Evolutionary conservation across 768 basidiomycete genomes (phyloP).

Genomic region (Mrakia frigida): DNA sequence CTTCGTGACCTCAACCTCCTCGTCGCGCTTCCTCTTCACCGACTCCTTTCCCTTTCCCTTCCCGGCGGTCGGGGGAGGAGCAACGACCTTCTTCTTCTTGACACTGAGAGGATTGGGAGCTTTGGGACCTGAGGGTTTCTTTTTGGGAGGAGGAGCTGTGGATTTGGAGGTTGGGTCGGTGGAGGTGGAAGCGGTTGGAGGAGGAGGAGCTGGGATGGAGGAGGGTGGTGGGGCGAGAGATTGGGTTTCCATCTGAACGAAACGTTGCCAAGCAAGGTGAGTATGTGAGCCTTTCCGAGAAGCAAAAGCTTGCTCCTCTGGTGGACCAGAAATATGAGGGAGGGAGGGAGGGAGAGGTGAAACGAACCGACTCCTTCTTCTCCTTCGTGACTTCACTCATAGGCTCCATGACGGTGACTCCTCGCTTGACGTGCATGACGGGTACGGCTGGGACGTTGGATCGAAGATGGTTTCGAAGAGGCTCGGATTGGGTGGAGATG

Average conservation of each 20-base stretch:
- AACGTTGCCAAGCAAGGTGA: neutral
- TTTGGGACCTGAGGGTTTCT: constrained; percentile 65
- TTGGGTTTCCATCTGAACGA: constrained; percentile 18
- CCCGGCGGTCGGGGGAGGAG: constrained; percentile 15
- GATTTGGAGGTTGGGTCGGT: neutral
- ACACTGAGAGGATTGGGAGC: constrained; percentile 88
- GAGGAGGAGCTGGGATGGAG: constrained; percentile 8
- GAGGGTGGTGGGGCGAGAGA: constrained; percentile 22
- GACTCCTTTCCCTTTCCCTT: constrained; percentile 25
- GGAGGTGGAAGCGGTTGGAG: constrained; percentile 5
- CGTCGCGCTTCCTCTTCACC: constrained; percentile 34
- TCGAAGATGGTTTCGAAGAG: constrained; percentile 65
- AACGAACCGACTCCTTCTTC: constrained; percentile 58
- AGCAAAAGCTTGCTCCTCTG: neutral
- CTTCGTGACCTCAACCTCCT: constrained; percentile 12
- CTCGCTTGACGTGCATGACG: constrained; percentile 72
- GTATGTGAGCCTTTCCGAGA: no score
- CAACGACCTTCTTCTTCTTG: constrained; percentile 67
- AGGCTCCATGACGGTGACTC: constrained; percentile 88
- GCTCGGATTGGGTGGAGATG: constrained; percentile 72
- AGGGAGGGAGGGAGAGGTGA: constrained; percentile 9
- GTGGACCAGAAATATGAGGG: neutral
- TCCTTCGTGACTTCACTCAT: constrained; percentile 71
- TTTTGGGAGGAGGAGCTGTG: constrained; percentile 38
- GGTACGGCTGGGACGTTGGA: constrained; percentile 70